phyloP scores from a whole-genome alignment of 1,284 basidiomycete species.

The Cutaneotrichosporon cutaneum region DNA sequence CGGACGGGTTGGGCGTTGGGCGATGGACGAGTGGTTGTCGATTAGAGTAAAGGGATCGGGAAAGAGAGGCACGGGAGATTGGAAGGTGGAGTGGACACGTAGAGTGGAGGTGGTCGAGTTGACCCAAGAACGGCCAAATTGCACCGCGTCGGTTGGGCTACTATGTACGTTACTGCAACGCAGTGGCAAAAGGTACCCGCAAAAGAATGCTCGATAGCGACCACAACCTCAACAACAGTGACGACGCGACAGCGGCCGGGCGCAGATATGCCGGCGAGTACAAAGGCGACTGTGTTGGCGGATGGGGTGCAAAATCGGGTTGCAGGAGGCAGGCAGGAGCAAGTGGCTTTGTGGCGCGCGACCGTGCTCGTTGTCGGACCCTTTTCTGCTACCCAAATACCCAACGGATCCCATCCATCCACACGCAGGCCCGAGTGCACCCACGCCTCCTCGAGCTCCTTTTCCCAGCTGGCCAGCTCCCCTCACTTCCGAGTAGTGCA shows the following conservation, averaged over 20 bases:
- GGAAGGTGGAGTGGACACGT: neutral
- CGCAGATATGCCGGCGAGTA: neutral
- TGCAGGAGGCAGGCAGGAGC: neutral
- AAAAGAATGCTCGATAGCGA: neutral
- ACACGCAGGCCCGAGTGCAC: neutral
- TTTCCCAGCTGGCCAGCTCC: too few species aligned
- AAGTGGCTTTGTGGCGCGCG: neutral
- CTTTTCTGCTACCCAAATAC: neutral
- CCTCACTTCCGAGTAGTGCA: too few species aligned
- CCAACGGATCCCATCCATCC: neutral
- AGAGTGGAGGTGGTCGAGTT: neutral
- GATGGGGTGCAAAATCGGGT: too few species aligned
- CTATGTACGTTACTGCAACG: too few species aligned
- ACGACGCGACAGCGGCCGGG: neutral
- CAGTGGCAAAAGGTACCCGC: too few species aligned
- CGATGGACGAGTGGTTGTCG: too few species aligned
- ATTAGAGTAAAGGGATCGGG: neutral
- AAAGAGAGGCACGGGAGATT: neutral
- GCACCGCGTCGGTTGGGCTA: neutral
- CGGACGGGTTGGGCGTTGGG: too few species aligned
- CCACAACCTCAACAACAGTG: neutral
- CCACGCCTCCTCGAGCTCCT: too few species aligned
- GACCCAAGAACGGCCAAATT: neutral
- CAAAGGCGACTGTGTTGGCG: neutral
- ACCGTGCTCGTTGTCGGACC: neutral